These are phyloP conservation scores for Eremochloa ophiuroides DNA, from an alignment of 176 grass and related monocot genomes.

Conservation along the genomic window DNA sequence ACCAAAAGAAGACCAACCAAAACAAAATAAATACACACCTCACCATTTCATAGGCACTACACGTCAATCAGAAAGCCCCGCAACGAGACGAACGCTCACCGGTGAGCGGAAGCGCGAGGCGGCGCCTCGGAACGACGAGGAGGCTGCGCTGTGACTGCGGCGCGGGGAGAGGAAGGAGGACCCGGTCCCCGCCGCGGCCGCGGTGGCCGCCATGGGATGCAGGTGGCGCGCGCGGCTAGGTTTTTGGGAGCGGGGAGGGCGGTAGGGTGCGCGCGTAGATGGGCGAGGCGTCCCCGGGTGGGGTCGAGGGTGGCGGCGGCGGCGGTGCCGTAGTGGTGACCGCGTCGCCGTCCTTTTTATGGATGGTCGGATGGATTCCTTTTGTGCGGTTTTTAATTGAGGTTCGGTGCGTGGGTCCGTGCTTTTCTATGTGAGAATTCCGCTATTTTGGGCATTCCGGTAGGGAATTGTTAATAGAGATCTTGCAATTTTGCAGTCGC, in stretches of 20 bases:
- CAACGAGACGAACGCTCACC: conserved; percentile 19
- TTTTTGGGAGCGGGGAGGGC: not conserved
- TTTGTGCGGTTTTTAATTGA: not conserved
- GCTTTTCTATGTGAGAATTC: not conserved
- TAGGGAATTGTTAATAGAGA: not conserved
- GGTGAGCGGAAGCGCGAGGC: conserved; percentile 37
- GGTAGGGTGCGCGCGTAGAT: not conserved
- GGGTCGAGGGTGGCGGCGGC: conserved; percentile 7
- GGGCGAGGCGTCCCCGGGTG: too few relatives aligned
- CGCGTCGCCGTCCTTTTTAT: not conserved
- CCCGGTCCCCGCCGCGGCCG: conserved; percentile 30
- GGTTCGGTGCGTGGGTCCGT: not conserved
- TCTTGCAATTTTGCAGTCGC: not conserved
- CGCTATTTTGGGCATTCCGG: not conserved
- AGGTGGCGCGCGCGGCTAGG: conserved; percentile 6
- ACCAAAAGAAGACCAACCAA: not conserved
- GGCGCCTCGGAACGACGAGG: conserved; percentile 11
- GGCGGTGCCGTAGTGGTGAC: not conserved
- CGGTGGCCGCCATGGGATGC: conserved; percentile 30
- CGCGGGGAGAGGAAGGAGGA: conserved; percentile 19
- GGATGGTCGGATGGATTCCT: not conserved
- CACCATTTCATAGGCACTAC: not conserved
- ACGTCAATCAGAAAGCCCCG: not conserved
- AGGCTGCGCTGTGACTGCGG: conserved; percentile 10
- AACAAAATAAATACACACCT: not conserved